A percentile compares a stretch with the other conserved stretches of the same genome.
phyloP scores from a whole-genome alignment of 2,329 filamentous ascomycete species.

The Fusarium pseudograminearum region DNA sequence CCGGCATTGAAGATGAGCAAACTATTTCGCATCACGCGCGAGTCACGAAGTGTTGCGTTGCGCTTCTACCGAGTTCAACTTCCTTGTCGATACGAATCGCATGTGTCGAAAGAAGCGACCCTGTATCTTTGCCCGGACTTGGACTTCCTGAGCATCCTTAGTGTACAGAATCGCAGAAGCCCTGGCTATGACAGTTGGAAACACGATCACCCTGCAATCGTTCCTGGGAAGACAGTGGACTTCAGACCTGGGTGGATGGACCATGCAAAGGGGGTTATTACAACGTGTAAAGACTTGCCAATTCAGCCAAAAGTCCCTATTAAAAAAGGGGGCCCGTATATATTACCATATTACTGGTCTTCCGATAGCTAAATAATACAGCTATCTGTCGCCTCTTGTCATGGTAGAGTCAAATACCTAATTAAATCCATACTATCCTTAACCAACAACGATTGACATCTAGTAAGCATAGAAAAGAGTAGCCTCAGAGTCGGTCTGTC shows the following conservation, averaged over 20 bases:
- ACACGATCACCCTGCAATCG: no score
- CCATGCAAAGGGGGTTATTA: no score
- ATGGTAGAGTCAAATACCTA: background rate
- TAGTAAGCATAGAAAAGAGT: slow-evolving; percentile 44
- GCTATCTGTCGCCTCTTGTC: background rate
- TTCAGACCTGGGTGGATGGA: no score
- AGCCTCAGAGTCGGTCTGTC: slow-evolving; percentile 41
- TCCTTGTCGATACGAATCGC: background rate
- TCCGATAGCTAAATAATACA: no score
- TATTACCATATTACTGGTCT: no score
- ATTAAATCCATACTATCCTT: background rate
- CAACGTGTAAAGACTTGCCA: no score
- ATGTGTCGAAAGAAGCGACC: background rate
- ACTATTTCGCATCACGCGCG: background rate
- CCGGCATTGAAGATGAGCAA: background rate
- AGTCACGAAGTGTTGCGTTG: background rate
- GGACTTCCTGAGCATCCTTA: background rate
- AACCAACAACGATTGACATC: background rate
- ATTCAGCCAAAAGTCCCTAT: no score
- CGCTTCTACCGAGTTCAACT: background rate
- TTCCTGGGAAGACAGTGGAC: no score
- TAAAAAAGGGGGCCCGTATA: no score
- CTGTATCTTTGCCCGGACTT: slow-evolving; percentile 13
- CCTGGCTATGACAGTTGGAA: no score
- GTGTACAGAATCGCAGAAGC: no score